phyloP scores from a whole-genome alignment of 169 alveolate genomes.

The Cyclospora cayetanensis region DNA sequence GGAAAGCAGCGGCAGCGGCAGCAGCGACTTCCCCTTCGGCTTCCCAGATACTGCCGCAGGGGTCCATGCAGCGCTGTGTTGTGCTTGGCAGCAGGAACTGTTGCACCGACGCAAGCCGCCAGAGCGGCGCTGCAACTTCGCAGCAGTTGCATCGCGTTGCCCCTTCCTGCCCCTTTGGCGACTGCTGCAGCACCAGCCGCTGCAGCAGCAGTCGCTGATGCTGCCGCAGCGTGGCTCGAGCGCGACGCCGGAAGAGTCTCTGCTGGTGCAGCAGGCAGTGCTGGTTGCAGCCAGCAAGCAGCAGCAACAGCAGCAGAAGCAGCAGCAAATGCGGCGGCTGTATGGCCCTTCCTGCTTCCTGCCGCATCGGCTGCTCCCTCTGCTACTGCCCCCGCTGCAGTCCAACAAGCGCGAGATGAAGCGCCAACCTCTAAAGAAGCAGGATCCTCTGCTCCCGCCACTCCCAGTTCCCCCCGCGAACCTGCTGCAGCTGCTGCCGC shows the following conservation, averaged over 20 bases:
- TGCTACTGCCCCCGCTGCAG: neutral
- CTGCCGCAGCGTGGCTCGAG: neutral
- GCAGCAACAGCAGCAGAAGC: neutral
- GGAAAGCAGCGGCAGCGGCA: neutral
- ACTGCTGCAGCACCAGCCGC: slow-evolving; percentile 25
- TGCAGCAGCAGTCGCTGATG: neutral
- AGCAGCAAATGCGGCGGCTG: neutral
- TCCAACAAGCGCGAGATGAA: neutral
- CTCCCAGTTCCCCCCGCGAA: neutral
- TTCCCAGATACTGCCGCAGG: slow-evolving; percentile 59
- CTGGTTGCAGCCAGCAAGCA: neutral
- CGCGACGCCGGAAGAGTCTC: neutral
- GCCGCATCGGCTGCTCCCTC: neutral
- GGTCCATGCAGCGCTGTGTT: slow-evolving; percentile 15
- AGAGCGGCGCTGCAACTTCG: slow-evolving; percentile 22
- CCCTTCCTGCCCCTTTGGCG: slow-evolving; percentile 53
- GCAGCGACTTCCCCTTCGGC: slow-evolving; percentile 7
- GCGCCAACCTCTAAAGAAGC: neutral
- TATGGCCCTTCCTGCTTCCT: neutral
- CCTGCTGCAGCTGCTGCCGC: neutral
- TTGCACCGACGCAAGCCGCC: slow-evolving; percentile 49
- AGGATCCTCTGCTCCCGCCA: neutral
- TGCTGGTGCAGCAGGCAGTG: neutral
- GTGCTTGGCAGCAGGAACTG: slow-evolving; percentile 58
- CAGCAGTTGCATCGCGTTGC: neutral